A percentile compares a stretch with the other conserved stretches of the same genome.
These are phyloP conservation scores for Coemansia sp. DNA, from an alignment of 192 early-diverging fungal species.

Conservation along the genomic window DNA sequence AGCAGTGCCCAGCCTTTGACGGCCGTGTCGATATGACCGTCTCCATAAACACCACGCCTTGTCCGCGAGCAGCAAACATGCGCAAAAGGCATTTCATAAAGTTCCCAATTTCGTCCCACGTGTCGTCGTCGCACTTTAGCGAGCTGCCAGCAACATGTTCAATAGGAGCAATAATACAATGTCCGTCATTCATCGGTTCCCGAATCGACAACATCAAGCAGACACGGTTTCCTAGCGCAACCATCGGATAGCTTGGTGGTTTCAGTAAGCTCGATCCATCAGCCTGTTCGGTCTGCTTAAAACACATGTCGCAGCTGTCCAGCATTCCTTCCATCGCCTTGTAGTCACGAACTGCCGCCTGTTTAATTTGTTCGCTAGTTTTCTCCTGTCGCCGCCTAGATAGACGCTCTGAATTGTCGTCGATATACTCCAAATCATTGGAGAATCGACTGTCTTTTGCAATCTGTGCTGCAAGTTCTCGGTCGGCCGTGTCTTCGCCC, in stretches of 20 bases:
- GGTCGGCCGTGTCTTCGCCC: conserved; percentile 23
- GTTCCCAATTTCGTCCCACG: conserved; percentile 92
- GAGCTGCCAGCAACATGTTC: conserved; percentile 76
- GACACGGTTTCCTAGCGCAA: conserved; percentile 71
- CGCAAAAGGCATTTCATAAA: conserved; percentile 93
- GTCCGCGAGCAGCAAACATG: conserved; percentile 73
- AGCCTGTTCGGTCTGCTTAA: conserved; percentile 48
- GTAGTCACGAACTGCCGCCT: conserved; percentile 66
- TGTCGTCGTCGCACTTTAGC: conserved; percentile 85
- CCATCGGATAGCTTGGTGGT: conserved; percentile 65
- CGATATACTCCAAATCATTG: conserved; percentile 86
- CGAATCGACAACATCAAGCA: conserved; percentile 77
- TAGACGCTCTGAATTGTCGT: conserved; percentile 81
- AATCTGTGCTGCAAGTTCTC: conserved; percentile 31
- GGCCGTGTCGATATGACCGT: conserved; percentile 74
- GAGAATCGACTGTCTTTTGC: conserved; percentile 40
- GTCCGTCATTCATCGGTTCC: conserved; percentile 74
- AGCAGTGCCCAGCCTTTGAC: conserved; percentile 67
- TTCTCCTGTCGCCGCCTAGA: conserved; percentile 57
- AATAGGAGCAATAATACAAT: conserved; percentile 89
- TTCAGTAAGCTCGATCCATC: conserved; percentile 48
- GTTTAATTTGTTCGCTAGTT: conserved; percentile 63
- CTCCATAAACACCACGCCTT: conserved; percentile 85
- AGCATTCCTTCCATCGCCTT: conserved; percentile 58
- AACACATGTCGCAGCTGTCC: conserved; percentile 69